Conservation (phyloP, 1,284 basidiomycete genomes). For the Melampsora larici-populina region DNA sequence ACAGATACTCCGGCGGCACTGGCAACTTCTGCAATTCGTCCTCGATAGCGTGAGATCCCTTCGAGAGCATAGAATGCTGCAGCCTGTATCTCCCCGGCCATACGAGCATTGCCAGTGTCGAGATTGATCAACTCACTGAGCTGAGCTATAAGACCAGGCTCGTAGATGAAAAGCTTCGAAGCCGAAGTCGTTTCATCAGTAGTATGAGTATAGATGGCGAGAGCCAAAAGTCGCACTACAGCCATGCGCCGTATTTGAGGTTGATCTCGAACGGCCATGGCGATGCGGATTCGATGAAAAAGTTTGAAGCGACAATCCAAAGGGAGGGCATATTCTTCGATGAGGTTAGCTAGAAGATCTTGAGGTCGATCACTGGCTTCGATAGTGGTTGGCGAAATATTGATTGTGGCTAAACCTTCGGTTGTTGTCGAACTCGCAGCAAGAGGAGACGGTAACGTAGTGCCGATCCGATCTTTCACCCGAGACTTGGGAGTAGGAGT, state of each 20-base stretch:
- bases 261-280: conserved; percentile 64
- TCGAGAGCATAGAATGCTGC: conserved; percentile 84
- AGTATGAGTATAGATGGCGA: conserved; percentile 67
- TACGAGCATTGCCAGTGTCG: conserved; percentile 57
- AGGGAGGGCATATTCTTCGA: conserved; percentile 71
- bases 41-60: conserved; percentile 78
- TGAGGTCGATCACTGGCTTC: conserved; percentile 22
- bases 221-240: conserved; percentile 74
- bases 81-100: conserved; percentile 70
- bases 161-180: conserved; percentile 83
- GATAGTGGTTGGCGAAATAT: conserved; percentile 17
- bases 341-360: conserved; percentile 69
- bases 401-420: conserved; percentile 34
- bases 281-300: conserved; percentile 78
- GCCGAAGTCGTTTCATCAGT: conserved; percentile 71
- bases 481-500: conserved; percentile 31
- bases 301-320: conserved; percentile 83
- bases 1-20: conserved; percentile 90
- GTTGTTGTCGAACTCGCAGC: background rate
- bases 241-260: conserved; percentile 75
- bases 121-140: conserved; percentile 84
- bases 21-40: conserved; percentile 78
- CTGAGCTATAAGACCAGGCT: conserved; percentile 82
- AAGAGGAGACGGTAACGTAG: background rate
- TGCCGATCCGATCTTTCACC: conserved; percentile 13